Evolutionary conservation across 495 filamentous ascomycete genomes (phyloP).

Genomic region (Aspergillus panamensis): DNA sequence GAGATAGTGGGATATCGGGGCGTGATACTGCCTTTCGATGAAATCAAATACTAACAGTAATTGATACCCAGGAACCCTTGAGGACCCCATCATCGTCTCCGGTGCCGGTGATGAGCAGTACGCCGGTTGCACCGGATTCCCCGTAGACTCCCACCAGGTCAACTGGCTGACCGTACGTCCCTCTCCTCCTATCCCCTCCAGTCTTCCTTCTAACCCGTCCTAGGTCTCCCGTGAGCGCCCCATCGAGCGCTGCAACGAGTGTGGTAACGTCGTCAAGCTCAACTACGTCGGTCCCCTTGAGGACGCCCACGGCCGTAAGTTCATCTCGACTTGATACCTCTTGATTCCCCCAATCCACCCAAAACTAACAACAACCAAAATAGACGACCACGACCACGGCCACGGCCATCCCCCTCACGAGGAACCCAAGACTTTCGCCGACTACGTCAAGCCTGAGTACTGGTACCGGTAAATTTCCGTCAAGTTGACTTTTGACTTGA

Average conservation of each 20-base stretch:
- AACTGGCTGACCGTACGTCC: constrained; percentile 81
- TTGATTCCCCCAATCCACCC: too few species aligned
- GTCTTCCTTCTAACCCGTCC: background rate
- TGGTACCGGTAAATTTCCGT: constrained; percentile 57
- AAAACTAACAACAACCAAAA: background rate
- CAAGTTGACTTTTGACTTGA: too few species aligned
- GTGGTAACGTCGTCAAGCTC: constrained; percentile 93
- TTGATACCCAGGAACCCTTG: constrained; percentile 66
- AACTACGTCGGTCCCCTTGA: constrained; percentile 85
- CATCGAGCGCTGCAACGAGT: constrained; percentile 89
- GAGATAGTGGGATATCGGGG: background rate
- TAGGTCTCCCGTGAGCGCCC: constrained; percentile 88
- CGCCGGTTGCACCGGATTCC: constrained; percentile 90
- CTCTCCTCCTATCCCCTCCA: background rate
- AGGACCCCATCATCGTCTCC: constrained; percentile 84
- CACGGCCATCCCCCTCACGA: constrained; percentile 55
- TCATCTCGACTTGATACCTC: background rate
- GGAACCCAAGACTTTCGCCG: constrained; percentile 88
- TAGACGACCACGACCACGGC: constrained; percentile 52
- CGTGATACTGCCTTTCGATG: background rate
- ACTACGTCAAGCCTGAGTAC: constrained; percentile 92
- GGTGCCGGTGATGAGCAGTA: constrained; percentile 95
- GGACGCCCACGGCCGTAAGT: constrained; percentile 56
- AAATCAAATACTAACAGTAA: background rate
- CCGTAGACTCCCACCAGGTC: constrained; percentile 84